Evolutionary conservation across 1,284 basidiomycete genomes (phyloP).

Genomic region (Ganoderma resinaceum): DNA sequence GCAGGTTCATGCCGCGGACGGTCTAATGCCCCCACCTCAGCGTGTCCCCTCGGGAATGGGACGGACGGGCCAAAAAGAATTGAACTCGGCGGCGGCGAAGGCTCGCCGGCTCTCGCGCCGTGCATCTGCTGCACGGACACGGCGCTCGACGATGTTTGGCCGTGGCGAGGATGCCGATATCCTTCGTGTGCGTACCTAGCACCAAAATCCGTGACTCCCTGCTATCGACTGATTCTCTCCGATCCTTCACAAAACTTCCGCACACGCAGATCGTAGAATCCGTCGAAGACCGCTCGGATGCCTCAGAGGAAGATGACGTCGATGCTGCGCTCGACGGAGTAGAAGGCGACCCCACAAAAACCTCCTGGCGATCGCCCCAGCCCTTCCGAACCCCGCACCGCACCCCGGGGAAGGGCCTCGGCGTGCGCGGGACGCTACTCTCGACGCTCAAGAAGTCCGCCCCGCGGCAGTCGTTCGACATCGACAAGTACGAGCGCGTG

Average conservation of each 20-base stretch:
- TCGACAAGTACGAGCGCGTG: slow-evolving; percentile 31
- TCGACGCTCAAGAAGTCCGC: slow-evolving; percentile 32
- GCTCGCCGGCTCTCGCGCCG: slow-evolving; percentile 28
- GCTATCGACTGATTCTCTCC: neutral
- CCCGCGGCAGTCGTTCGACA: slow-evolving; percentile 34
- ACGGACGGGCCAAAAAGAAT: neutral
- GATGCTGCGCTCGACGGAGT: neutral
- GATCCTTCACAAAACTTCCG: neutral
- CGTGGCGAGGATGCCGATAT: slow-evolving; percentile 33
- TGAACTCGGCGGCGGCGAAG: neutral
- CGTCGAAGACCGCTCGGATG: slow-evolving; percentile 31
- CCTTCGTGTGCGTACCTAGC: slow-evolving; percentile 26
- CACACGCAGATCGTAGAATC: slow-evolving; percentile 30
- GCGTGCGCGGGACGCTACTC: slow-evolving; percentile 31
- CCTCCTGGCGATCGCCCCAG: neutral
- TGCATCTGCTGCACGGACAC: slow-evolving; percentile 28
- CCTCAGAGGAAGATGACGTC: slow-evolving; percentile 17
- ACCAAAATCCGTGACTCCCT: neutral
- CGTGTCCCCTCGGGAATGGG: neutral
- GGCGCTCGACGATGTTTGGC: slow-evolving; percentile 33
- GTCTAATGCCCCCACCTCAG: neutral
- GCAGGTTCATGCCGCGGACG: slow-evolving; percentile 13
- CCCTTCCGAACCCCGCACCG: slow-evolving; percentile 4
- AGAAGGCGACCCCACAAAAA: neutral
- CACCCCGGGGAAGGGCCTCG: slow-evolving; percentile 19